These are phyloP conservation scores for Barbatosphaeria neglecta DNA, from an alignment of 495 filamentous ascomycete species.

Conservation along the genomic window DNA sequence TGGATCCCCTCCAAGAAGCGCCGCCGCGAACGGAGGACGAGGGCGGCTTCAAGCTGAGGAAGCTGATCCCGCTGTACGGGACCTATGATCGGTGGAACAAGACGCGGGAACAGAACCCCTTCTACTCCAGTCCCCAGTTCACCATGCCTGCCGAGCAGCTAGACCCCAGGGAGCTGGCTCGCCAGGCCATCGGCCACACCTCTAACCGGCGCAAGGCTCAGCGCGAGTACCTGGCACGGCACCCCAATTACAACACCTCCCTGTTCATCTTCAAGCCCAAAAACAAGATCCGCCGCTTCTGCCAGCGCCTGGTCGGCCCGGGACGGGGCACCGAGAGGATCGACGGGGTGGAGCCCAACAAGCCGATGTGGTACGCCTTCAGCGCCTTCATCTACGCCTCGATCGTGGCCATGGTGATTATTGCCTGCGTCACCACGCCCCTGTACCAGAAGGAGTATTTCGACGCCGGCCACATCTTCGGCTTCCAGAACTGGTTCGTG, in stretches of 20 bases:
- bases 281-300: slow-evolving; percentile 67
- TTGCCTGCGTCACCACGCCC: slow-evolving; percentile 90
- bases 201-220: slow-evolving; percentile 76
- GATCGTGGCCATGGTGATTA: slow-evolving; percentile 91
- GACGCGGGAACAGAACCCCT: slow-evolving; percentile 79
- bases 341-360: slow-evolving; percentile 77
- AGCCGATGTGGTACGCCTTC: slow-evolving; percentile 81
- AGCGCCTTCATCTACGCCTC: slow-evolving; percentile 88
- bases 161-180: slow-evolving; percentile 77
- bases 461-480: slow-evolving; percentile 29
- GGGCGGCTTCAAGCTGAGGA: slow-evolving; percentile 34
- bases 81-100: slow-evolving; percentile 39
- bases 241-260: slow-evolving; percentile 88
- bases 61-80: slow-evolving; percentile 46
- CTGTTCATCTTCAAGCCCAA: slow-evolving; percentile 74
- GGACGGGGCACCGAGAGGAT: slow-evolving; percentile 76
- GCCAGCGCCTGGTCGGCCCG: slow-evolving; percentile 85
- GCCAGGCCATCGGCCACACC: slow-evolving; percentile 73
- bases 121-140: slow-evolving; percentile 75
- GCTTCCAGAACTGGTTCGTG: slow-evolving; percentile 75
- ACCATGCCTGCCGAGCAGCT: slow-evolving; percentile 61
- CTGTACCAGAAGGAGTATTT: slow-evolving; percentile 86
- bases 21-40: slow-evolving; percentile 9
- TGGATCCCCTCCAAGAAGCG: slow-evolving; percentile 31
- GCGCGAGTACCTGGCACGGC: slow-evolving; percentile 73